Conservation (phyloP, 2,329 filamentous ascomycete genomes). For the Coniochaeta sp. region DNA sequence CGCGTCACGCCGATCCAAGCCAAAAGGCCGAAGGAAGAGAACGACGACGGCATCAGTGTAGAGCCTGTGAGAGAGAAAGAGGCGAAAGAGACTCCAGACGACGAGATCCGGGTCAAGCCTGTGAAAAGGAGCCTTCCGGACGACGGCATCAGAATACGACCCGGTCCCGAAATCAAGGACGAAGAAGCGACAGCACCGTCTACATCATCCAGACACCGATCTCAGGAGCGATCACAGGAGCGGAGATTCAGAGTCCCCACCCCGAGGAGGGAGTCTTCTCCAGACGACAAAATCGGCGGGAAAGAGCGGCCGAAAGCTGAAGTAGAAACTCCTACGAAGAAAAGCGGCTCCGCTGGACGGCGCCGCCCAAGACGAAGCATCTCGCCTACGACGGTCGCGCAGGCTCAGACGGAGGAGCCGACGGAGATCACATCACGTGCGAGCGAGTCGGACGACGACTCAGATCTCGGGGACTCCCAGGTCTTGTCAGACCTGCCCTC, state of each 20-base stretch:
- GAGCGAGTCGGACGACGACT: slow-evolving; percentile 9
- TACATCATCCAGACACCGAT: slow-evolving; percentile 19
- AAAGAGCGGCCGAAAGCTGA: slow-evolving; percentile 28
- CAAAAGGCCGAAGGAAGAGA: slow-evolving; percentile 9
- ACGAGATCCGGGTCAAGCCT: slow-evolving; percentile 19
- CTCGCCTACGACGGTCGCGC: slow-evolving; percentile 19
- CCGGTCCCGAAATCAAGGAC: slow-evolving; percentile 14
- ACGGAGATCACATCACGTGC: slow-evolving; percentile 18
- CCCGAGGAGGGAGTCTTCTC: slow-evolving; percentile 11
- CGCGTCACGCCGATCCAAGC: slow-evolving; percentile 25
- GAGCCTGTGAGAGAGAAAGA: slow-evolving; percentile 11
- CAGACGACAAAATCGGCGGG: slow-evolving; percentile 20
- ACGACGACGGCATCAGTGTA: slow-evolving; percentile 9
- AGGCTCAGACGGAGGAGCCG: slow-evolving; percentile 18
- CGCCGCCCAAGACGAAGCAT: slow-evolving; percentile 8
- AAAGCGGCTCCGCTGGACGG: slow-evolving; percentile 12
- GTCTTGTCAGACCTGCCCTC: slow-evolving; percentile 30
- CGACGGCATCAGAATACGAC: slow-evolving; percentile 26
- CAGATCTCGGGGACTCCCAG: slow-evolving; percentile 19
- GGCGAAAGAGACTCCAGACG: slow-evolving; percentile 16
- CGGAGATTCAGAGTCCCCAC: slow-evolving; percentile 14
- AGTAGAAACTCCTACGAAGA: slow-evolving; percentile 29
- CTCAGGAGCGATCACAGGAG: slow-evolving; percentile 17
- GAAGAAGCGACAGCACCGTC: slow-evolving; percentile 19
- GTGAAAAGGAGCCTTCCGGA: slow-evolving; percentile 15